Evolutionary conservation across 805 yeast species (phyloP), one percentile per base, ranked within the genome.

Genomic region (Wickerhamiella dianesei): DNA sequence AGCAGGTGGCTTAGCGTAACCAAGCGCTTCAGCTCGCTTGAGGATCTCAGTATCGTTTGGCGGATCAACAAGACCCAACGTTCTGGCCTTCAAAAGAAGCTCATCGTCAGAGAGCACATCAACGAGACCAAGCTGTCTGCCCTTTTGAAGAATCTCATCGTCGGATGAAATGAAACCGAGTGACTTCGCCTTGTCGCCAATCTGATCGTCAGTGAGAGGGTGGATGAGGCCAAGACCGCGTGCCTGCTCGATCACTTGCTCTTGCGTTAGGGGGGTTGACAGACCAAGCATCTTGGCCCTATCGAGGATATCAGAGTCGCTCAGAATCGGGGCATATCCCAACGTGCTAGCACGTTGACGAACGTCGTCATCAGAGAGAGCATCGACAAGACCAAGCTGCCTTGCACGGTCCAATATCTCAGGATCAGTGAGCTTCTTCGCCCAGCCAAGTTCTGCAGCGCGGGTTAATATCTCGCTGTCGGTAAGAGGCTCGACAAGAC

Each of bases 321-420:
- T 59, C 74, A 84, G 67, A 0, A 70, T 64, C 3, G 72, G 62
- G 1, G 89, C 92, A 45, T 86, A 64, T 55, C 75, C 72, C 53
- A 82, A 68, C 1, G 85, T 89, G 59, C 75, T 82, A 42, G 82
- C 87, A 5, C 75, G 74, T 61, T 83, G 92, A 36, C 79, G 13
- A 17, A 53, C 43, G 36, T 53, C 49, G 2, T 43, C 44, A 2
- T 50, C 49, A 2, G 37, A 40, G 13, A 45, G 44, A 2, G 55
- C 50, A 14, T 51, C 55, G 6, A 51, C 55, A 32, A 62, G 51
- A 13, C 64, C 64, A 3, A 47, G 46, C 8, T 32, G 39, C 20
- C 40, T 35, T 4, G 63, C 64, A n/a, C 44, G 32, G n/a, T 19
- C 47, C 4, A 17, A 22, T 17, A 57, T 20, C 4, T 50, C 52